Evolutionary conservation across 1,139 yeast genomes (phyloP), one percentile per base, ranked within the genome.

Genomic region (Yamadazyma blattariae): DNA sequence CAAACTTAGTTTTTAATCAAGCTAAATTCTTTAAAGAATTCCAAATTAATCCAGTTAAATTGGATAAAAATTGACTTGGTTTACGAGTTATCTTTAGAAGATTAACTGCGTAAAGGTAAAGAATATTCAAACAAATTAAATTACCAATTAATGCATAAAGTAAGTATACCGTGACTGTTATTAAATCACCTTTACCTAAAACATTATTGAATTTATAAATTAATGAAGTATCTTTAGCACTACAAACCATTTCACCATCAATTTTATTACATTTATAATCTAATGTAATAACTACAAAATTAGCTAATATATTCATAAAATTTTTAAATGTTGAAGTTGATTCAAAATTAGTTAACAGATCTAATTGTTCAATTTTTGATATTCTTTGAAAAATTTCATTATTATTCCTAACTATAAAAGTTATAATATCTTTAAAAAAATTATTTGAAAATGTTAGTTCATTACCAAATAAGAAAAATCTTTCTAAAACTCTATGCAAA

Each of bases 121-220:
- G 38, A 20, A 60, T 52, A 37, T 64, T 61, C 38, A 61, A 38
- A 25, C 62, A 54, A 9, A 65, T 37, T 20, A 64, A 34, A 44
- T 61, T 58, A 3, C 67, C 69, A 4, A 58, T 39, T 11, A 60
- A 31, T 0, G 61, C 64, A 41, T 61, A 65, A 4, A 43, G 10
- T 24, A 58, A 36, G 48, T 56, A 64, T 7, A 59, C 33, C 15
- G 41, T n/a, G n/a, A 64, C 41, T 12, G 65, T 56, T 13, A 50
- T 34, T 29, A 38, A 11, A 10, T 56, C 28, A 6, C 54, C 29
- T 16, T 18, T 8, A 13, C 36, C 37, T 19, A 63, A 34, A 2
- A 60, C 59, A 4, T 47, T 40, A 7, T 57, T 44, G 32, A 65
- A 59, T 38, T 55, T 56, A 48, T 60, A 65, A 3, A 65, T 54